phyloP scores from a whole-genome alignment of 1,284 basidiomycete species.

The Vanrija sp. region DNA sequence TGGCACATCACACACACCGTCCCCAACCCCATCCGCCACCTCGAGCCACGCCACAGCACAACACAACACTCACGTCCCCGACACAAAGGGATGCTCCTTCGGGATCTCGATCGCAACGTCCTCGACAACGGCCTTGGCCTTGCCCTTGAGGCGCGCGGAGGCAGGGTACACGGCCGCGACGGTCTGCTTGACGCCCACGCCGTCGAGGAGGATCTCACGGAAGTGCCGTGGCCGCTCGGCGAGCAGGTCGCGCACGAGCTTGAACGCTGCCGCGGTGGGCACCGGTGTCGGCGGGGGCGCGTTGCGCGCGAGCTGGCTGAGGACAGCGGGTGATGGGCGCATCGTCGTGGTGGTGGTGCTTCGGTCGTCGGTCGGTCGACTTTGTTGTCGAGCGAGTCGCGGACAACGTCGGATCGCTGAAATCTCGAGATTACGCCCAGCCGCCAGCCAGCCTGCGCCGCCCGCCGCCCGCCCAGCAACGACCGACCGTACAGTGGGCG shows the following conservation, averaged over 20 bases:
- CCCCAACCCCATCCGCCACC: too few relatives aligned
- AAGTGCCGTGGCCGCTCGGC: slow-evolving; percentile 27
- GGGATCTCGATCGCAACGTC: slow-evolving; percentile 17
- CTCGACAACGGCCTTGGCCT: slow-evolving; percentile 9
- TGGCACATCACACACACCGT: too few relatives aligned
- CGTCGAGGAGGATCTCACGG: slow-evolving; percentile 34
- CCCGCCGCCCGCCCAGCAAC: too few relatives aligned
- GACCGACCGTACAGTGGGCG: background rate
- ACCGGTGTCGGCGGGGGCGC: background rate
- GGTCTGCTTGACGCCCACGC: slow-evolving; percentile 6
- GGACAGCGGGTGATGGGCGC: background rate
- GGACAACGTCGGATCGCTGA: background rate
- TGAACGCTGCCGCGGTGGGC: slow-evolving; percentile 28
- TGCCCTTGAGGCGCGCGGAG: slow-evolving; percentile 1
- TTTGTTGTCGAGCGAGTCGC: background rate
- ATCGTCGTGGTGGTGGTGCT: background rate
- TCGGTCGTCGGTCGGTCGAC: background rate
- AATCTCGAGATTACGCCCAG: slow-evolving; percentile 5
- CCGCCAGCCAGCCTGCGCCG: too few relatives aligned
- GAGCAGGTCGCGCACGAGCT: slow-evolving; percentile 32
- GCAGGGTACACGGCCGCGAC: background rate
- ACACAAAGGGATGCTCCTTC: slow-evolving; percentile 38
- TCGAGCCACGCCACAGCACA: background rate
- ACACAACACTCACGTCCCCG: slow-evolving; percentile 30
- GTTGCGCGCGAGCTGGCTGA: background rate